Percentiles rank a stretch among this genome's conserved stretches.
Evolutionary conservation across 495 filamentous ascomycete species (phyloP).

Genomic region (Lasiosphaeria miniovina): DNA sequence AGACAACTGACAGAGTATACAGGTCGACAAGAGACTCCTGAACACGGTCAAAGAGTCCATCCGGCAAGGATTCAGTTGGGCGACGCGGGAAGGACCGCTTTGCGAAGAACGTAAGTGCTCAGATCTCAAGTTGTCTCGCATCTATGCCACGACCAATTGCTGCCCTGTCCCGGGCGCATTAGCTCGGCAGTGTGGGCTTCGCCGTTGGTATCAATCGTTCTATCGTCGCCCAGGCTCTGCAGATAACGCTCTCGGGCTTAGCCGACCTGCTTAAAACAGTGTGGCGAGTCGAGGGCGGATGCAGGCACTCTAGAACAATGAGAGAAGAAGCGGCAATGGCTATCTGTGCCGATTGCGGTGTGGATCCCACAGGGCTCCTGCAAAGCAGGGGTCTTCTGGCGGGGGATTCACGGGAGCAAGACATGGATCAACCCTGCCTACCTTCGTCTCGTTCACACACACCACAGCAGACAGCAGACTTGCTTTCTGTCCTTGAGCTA

Average conservation of each 20-base stretch:
- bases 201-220: background rate
- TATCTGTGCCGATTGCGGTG: background rate
- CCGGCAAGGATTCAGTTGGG: slow-evolving; percentile 94
- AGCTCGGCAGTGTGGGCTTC: slow-evolving; percentile 1
- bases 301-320: background rate
- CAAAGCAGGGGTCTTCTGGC: background rate
- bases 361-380: too few relatives aligned
- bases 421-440: background rate
- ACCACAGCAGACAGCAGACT: background rate
- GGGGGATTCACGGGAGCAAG: background rate
- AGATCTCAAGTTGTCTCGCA: slow-evolving; percentile 10
- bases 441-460: background rate
- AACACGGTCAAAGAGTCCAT: slow-evolving; percentile 85
- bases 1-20: slow-evolving; percentile 15
- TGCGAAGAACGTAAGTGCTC: slow-evolving; percentile 91
- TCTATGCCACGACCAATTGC: background rate
- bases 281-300: slow-evolving; percentile 2
- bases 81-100: slow-evolving; percentile 86
- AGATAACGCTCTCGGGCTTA: background rate
- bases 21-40: slow-evolving; percentile 89
- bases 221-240: background rate
- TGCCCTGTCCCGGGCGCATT: slow-evolving; percentile 16
- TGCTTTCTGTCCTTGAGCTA: background rate
- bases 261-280: slow-evolving; percentile 16
- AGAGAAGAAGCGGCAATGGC: too few relatives aligned